Base-by-base conservation (phyloP, 306 rosid genomes). In the Acacia crassicarpa region DNA sequence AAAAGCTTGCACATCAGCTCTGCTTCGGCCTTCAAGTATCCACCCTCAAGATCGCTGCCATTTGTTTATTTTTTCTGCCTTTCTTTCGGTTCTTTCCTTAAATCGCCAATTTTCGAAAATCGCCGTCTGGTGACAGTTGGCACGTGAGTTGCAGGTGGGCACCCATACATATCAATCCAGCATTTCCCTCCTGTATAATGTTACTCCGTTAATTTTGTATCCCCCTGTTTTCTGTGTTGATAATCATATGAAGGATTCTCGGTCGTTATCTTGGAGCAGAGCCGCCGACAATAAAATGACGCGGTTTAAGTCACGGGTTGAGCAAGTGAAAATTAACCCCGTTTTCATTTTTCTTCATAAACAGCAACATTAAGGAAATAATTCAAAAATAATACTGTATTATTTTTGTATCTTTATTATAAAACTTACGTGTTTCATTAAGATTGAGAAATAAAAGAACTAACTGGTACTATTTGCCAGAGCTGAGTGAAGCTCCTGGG, bases 111-210 rank as follows among this genome's bases (percentile, higher is more conserved):
- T 53, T 33, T 20, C 78, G 38, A 3, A 22, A 23, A 25, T 75
- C 78, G n/a, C 33, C 45, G 14, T 75, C 35, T 19, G 6, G 22
- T 32, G 78, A 74, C 66, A 20, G 78, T 74, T 54, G 67, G 67
- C 78, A 75, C 78, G 67, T 51, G 67, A 74, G 67, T 12, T 33
- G 67, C 67, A 53, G 20, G 75, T 70, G 75, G 43, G 14, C 14
- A 27, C 2, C 4, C 69, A 15, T 4, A 30, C 40, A 15, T 4
- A 63, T 13, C 32, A 58, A 58, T 1, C 41, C 32, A 8, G 1
- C 2, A 14, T 16, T 15, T 30, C 41, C 20, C 2, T 63, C 69
- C 15, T 30, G 6, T 59, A 22, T 11, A 6, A 65, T 33, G 2
- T 67, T 19, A 1, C 23, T 41, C 46, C 54, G 1, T 69, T n/a